These are phyloP conservation scores for Rhodotorula paludigena DNA, from an alignment of 768 basidiomycete species.

Conservation along the genomic window DNA sequence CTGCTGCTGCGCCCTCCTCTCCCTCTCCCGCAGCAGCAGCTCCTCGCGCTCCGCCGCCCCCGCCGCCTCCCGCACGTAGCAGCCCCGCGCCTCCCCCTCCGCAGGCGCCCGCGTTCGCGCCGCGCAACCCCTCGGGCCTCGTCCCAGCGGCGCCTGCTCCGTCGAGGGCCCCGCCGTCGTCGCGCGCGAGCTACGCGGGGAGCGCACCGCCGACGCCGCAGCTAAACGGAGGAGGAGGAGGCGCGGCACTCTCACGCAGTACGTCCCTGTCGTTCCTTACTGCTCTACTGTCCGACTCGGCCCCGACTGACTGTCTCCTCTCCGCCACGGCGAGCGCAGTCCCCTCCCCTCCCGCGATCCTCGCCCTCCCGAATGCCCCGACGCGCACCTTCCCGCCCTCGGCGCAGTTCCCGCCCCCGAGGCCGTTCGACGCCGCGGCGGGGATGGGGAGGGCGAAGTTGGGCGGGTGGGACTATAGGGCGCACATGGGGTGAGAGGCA, in stretches of 20 bases:
- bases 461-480: constrained; percentile 30
- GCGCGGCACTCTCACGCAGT: not conserved
- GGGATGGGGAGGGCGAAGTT: constrained; percentile 9
- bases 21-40: not conserved
- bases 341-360: constrained; percentile 14
- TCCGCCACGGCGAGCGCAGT: not conserved
- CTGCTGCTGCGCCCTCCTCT: not conserved
- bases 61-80: no score
- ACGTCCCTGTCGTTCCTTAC: not conserved
- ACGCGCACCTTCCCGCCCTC: constrained; percentile 32
- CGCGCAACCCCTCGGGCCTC: no score
- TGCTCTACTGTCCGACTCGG: no score
- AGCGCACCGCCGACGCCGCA: not conserved
- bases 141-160: no score
- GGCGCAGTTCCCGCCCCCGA: constrained; percentile 28
- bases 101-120: not conserved
- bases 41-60: not conserved
- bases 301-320: not conserved
- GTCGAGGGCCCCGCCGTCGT: no score
- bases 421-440: constrained; percentile 24
- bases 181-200: no score
- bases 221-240: not conserved
- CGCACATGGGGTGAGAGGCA: constrained; percentile 1
- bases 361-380: constrained; percentile 36
- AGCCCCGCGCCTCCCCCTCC: no score